Base-by-base conservation (phyloP, 1,284 basidiomycete species). In the Gomphus bonarii region DNA sequence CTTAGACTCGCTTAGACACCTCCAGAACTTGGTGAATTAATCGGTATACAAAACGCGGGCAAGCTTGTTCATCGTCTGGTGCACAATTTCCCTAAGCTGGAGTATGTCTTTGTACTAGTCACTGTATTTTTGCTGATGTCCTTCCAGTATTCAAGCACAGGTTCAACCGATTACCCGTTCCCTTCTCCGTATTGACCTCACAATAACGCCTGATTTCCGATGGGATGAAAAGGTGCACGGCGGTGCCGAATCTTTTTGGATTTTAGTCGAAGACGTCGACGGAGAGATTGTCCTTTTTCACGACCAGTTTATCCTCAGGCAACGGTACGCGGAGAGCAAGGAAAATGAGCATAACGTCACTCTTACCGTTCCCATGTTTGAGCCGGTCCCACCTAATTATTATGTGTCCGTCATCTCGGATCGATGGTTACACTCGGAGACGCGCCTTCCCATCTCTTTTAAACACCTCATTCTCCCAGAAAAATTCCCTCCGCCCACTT, bases 151-250 rank as follows among this genome's bases (percentile, higher is more conserved):
- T 18, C 88, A 94, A 69, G 94, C 95, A 1, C 91, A 95, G 66
- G 94, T 97, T 0, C 89, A 95, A 63, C 95, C 93, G 0, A 91
- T 97, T 64, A 97, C 93, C 0, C 82, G 92, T 22, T 89, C 91
- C 0, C 80, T 95, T 25, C 78, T 97, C 42, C 84, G 90, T 52
- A 88, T 95, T 60, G 92, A 95, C 63, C 72, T 97, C 16, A 91
- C 90, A 1, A 93, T 98, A 67, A 85, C 85, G 3, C 95, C 95
- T 20, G 95, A 98, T 68, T 99, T 98, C 79, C 82, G 87, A 56
- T 99, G 95, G 95, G 94, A 98, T 58, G 91, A 94, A 65, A 91
- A 91, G 69, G 82, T 95, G 35, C 97, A 99, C 63, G 90, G 93
- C 3, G 72, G 77, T 0, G 85, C 91, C 0, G 91, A 98, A 70